Conservation (phyloP, 202 grass and related monocot genomes). For the Zizania palustris region DNA sequence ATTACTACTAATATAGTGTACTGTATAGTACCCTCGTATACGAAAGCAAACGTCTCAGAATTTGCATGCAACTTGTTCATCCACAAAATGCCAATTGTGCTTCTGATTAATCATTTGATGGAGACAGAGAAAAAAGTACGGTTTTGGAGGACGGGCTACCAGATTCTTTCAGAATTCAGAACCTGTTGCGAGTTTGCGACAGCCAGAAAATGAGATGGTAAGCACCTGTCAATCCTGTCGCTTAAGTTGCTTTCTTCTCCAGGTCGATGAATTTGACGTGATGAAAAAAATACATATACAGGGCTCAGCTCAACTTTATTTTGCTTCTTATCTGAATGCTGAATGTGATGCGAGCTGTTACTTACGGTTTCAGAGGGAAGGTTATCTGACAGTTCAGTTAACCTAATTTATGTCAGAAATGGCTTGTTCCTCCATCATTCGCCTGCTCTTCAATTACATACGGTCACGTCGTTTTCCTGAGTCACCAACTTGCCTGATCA, state of each 20-base stretch:
- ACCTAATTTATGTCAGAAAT: not conserved
- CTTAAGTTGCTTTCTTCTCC: constrained; percentile 14
- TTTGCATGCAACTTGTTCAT: not conserved
- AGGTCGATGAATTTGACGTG: not conserved
- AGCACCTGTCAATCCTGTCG: not conserved
- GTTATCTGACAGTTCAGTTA: not conserved
- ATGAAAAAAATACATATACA: not conserved
- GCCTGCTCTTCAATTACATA: not conserved
- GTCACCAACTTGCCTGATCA: not conserved
- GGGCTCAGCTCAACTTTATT: not conserved
- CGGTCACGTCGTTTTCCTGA: not conserved
- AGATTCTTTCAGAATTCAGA: not conserved
- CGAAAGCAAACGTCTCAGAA: not conserved
- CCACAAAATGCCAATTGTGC: not conserved
- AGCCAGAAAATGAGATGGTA: not conserved
- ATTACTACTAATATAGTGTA: no score
- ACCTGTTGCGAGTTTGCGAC: constrained; percentile 14
- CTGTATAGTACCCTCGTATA: no score
- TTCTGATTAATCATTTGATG: not conserved
- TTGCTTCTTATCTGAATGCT: not conserved
- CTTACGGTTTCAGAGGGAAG: not conserved
- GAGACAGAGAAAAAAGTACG: not conserved
- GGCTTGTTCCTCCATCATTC: not conserved
- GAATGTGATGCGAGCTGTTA: not conserved
- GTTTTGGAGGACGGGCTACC: not conserved